Base-by-base conservation (phyloP, 2,329 filamentous ascomycete genomes). In the Ophiostoma novo-ulmi region DNA sequence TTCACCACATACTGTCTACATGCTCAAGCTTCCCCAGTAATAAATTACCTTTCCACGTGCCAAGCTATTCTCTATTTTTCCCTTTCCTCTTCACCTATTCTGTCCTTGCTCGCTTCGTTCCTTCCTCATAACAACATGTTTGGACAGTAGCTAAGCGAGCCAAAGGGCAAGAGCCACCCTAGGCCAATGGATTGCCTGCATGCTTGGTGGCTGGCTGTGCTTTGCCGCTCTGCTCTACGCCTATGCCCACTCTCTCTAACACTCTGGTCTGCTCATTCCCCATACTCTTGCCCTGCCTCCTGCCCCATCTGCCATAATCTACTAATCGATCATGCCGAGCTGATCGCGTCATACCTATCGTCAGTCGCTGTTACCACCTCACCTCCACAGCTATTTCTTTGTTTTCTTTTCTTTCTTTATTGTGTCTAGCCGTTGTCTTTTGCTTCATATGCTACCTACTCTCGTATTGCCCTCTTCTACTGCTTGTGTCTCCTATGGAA, bases 181-280 rank as follows among this genome's bases (percentile, higher is more conserved):
- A 13, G 80, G 74, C 73, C 63, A 63, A 44, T 17, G 35, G 35
- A 20, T 39, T 65, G 35, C 58, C n/a, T 31, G 63, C 36, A 65
- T 65, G 63, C 35, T 3, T 8, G 36, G 63, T 65, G 63, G 63
- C 63, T 65, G 63, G 63, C 63, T 65, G 63, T n/a, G 63, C 63
- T 38, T 65, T 38, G 17, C 58, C 58, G 58, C 58, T 22, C 58
- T 63, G 58, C 10, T 38, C 35, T 38, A 22, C 5, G 26, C 31
- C 38, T 38, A 35, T 64, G 11, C 31, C 52, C n/a, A 48, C 14
- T 3, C 10, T 26, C 2, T 17, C 39, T 10, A 1, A 14, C 39
- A 13, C 39, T 17, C 39, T 44, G 39, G 11, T 44, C 39, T 44
- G 39, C 39, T 17, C 14, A 17, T 13, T 44, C 39, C 14, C 11